Evolutionary conservation across 2,329 filamentous ascomycete genomes (phyloP).

Genomic region (Davidsoniella virescens): DNA sequence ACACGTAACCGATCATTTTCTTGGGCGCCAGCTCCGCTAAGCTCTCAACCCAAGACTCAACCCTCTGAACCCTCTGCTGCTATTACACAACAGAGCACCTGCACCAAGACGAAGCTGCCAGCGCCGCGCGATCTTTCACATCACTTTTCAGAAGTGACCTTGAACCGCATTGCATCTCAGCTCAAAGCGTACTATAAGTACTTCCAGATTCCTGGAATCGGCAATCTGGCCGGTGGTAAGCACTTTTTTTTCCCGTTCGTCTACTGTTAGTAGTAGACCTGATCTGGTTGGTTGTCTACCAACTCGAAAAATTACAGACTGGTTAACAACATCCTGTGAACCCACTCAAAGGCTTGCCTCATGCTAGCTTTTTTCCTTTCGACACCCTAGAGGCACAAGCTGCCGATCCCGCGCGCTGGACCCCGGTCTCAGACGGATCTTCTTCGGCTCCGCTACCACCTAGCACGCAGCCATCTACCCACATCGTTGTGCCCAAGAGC

Average conservation of each 20-base stretch:
- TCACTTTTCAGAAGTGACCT: conserved; percentile 56
- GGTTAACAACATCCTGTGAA: background rate
- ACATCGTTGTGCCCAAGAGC: conserved; percentile 57
- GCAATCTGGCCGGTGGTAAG: conserved; percentile 45
- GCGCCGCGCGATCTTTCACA: conserved; percentile 61
- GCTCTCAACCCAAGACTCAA: too few species aligned
- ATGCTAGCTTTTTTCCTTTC: conserved; percentile 71
- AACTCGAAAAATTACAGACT: background rate
- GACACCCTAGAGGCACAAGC: conserved; percentile 76
- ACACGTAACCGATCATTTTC: background rate
- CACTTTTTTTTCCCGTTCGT: conserved; percentile 12
- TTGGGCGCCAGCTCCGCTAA: too few species aligned
- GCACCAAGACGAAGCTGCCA: background rate
- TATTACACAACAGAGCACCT: background rate
- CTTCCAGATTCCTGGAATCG: conserved; percentile 48
- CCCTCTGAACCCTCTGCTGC: background rate
- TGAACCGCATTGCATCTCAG: conserved; percentile 43
- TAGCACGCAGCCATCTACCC: conserved; percentile 24
- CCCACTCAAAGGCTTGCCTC: conserved; percentile 49
- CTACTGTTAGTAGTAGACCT: too few species aligned
- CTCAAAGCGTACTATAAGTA: conserved; percentile 81
- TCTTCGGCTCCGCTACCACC: conserved; percentile 7
- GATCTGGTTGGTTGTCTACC: background rate
- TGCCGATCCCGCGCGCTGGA: conserved; percentile 58
- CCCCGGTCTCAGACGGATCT: conserved; percentile 28